Percentiles rank a stretch among this genome's conserved stretches.
These are phyloP conservation scores for Fusarium domesticum DNA, from an alignment of 2,329 filamentous ascomycete genomes.

Conservation along the genomic window DNA sequence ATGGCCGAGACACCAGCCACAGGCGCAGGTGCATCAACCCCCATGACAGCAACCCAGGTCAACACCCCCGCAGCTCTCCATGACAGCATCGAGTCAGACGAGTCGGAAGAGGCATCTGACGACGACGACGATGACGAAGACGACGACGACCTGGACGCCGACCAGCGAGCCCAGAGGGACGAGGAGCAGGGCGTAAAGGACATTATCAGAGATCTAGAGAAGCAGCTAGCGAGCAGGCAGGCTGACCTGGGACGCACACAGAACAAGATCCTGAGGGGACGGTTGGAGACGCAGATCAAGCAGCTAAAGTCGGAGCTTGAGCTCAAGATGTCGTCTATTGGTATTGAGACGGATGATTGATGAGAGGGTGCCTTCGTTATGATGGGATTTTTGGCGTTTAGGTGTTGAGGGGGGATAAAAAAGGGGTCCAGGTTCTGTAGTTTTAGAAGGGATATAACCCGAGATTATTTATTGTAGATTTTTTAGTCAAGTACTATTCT, in stretches of 20 bases:
- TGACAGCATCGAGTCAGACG: slow-evolving; percentile 43
- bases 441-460: too few species aligned
- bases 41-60: slow-evolving; percentile 41
- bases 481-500: too few species aligned
- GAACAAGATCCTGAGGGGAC: slow-evolving; percentile 49
- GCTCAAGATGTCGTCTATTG: slow-evolving; percentile 45
- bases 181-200: slow-evolving; percentile 54
- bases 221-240: slow-evolving; percentile 46
- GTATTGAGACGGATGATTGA: slow-evolving; percentile 39
- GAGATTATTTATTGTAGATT: too few species aligned
- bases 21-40: slow-evolving; percentile 44
- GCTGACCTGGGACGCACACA: slow-evolving; percentile 42
- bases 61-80: slow-evolving; percentile 46
- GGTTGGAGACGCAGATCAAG: slow-evolving; percentile 50
- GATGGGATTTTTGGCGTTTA: neutral
- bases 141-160: slow-evolving; percentile 54
- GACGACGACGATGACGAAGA: slow-evolving; percentile 53
- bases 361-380: too few species aligned
- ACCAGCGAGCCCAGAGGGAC: slow-evolving; percentile 48
- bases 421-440: neutral
- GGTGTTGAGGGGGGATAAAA: neutral
- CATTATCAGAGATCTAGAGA: slow-evolving; percentile 53
- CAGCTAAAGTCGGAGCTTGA: slow-evolving; percentile 45
- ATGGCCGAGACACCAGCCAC: slow-evolving; percentile 42
- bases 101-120: slow-evolving; percentile 38